phyloP scores from a whole-genome alignment of 2,329 filamentous ascomycete species.

The Massarina eburnea region DNA sequence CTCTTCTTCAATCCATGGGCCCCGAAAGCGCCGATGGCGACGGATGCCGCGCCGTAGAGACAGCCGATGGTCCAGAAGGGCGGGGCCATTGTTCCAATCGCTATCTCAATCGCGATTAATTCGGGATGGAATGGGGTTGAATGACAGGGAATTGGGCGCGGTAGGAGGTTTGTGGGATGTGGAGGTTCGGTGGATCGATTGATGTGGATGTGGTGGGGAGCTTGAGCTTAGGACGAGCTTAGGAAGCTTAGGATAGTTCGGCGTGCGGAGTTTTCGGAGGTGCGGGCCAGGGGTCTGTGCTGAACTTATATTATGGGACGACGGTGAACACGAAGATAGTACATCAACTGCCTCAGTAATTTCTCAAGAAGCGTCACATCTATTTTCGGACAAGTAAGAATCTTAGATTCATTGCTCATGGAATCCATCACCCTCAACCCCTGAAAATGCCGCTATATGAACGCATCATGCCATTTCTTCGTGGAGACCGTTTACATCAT shows the following conservation, averaged over 20 bases:
- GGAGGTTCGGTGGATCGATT: too few relatives aligned
- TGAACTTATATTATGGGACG: not conserved
- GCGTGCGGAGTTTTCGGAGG: constrained; percentile 20
- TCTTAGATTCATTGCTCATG: not conserved
- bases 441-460: constrained; percentile 1
- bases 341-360: too few relatives aligned
- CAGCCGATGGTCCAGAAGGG: constrained; percentile 64
- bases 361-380: too few relatives aligned
- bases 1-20: constrained; percentile 66
- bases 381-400: too few relatives aligned
- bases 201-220: constrained; percentile 12
- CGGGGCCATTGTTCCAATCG: constrained; percentile 27
- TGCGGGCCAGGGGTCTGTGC: constrained; percentile 14
- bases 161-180: not conserved
- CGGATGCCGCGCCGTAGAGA: constrained; percentile 63
- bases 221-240: constrained; percentile 6
- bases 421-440: not conserved
- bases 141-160: not conserved
- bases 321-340: not conserved
- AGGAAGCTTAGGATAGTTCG: constrained; percentile 9
- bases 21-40: constrained; percentile 66
- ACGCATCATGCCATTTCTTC: not conserved
- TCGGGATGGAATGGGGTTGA: constrained; percentile 1
- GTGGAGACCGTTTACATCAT: constrained; percentile 33
- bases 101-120: not conserved